Evolutionary conservation across 2,329 filamentous ascomycete species (phyloP), one percentile per base, ranked within the genome.

Genomic region (Parastagonospora avenae): DNA sequence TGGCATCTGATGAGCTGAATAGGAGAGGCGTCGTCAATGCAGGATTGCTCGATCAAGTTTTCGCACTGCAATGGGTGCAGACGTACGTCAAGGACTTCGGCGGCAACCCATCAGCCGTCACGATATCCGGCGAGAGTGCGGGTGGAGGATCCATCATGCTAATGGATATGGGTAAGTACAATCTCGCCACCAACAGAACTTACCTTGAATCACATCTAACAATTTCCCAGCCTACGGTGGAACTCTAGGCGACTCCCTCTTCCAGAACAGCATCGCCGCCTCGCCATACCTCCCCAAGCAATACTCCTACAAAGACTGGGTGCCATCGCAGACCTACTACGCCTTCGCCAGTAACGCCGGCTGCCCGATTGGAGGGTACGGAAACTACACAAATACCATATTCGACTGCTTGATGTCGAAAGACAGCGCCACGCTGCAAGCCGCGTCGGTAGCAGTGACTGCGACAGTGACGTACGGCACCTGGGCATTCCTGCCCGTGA

Each of bases 231-330:
- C 71, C 11, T 67, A 69, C 33, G 67, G 68, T 4, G 69, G 70
- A 1, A 55, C 56, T 7, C 46, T 63, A 10, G 72, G 72, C 8
- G 62, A 61, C 9, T 66, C 68, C 2, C 57, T 75, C 0, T 76
- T 75, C 52, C 49, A 44, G 6, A 73, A 74, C 49, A 73, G 51
- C 10, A 66, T 64, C 28, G 46, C 78, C 4, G 73, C 75, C 2
- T 78, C 75, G n/a, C 82, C 83, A 2, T 85, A 82, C 56, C 73
- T 83, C 11, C 81, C 82, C 0, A 79, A 79, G 49, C 80, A 83
- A 55, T 83, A 82, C 62, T 72, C 69, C n/a, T 82, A 79, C 58
- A 72, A 78, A 44, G 79, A 77, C 15, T 71, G 68, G 29, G 63
- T 77, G 8, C 78, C 80, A 0, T 75, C 78, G 8, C 67, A 75